Evolutionary conservation across 2,329 filamentous ascomycete species (phyloP).

Genomic region (Colletotrichum nymphaeae): DNA sequence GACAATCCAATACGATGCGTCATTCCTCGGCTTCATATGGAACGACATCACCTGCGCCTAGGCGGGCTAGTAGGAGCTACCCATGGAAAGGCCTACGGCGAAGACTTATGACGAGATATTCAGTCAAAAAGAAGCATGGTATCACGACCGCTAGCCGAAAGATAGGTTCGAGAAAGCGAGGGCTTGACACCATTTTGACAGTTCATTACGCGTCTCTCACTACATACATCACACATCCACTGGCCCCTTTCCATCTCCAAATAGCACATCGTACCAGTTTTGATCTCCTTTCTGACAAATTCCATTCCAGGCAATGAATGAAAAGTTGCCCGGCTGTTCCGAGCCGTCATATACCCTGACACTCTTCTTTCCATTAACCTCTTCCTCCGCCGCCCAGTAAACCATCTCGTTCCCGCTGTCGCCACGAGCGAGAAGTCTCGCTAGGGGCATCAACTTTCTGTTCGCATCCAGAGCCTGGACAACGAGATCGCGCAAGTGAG

Average conservation of each 20-base stretch:
- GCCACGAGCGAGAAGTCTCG: conserved; percentile 27
- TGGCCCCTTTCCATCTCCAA: conserved; percentile 47
- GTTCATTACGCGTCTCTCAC: background rate
- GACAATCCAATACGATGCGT: background rate
- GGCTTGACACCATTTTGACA: background rate
- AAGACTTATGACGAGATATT: too few relatives aligned
- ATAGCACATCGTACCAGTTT: conserved; percentile 48
- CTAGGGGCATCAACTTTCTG: conserved; percentile 37
- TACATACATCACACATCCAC: conserved; percentile 24
- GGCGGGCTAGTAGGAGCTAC: too few relatives aligned
- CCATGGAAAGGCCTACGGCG: too few relatives aligned
- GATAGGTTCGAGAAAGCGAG: background rate
- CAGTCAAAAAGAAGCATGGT: too few relatives aligned
- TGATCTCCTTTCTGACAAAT: conserved; percentile 46
- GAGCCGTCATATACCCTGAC: conserved; percentile 41
- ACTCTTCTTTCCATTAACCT: conserved; percentile 18
- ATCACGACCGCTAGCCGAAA: background rate
- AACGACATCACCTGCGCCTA: background rate
- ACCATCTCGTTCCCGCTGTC: conserved; percentile 26
- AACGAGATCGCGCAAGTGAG: conserved; percentile 45
- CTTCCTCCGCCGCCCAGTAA: conserved; percentile 41
- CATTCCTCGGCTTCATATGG: background rate
- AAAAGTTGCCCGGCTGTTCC: conserved; percentile 35
- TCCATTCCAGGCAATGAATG: conserved; percentile 45
- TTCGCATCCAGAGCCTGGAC: conserved; percentile 39